Conservation (phyloP, 305 asterid species). For the Fraxinus paxiana region DNA sequence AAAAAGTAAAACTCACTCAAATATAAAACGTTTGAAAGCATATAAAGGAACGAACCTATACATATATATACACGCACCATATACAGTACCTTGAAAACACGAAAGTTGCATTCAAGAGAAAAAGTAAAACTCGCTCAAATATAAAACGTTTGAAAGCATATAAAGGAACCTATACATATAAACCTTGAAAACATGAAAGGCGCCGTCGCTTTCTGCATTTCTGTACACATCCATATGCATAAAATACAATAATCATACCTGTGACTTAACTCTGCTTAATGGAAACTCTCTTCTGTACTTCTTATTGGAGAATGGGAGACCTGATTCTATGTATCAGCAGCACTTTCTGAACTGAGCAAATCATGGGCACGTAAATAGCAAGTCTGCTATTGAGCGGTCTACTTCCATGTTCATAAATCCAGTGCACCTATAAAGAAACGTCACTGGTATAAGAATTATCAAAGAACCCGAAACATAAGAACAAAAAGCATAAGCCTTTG, state of each 20-base stretch:
- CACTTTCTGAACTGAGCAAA: constrained; percentile 25
- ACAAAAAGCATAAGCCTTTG: neutral
- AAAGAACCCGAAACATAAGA: neutral
- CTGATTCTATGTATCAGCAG: constrained; percentile 6
- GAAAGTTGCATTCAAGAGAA: neutral
- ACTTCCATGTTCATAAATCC: constrained; percentile 64
- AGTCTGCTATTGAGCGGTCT: constrained; percentile 84
- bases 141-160: neutral
- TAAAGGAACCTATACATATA: neutral
- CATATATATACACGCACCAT: neutral
- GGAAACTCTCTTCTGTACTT: constrained; percentile 19
- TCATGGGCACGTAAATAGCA: constrained; percentile 50
- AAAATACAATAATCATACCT: neutral
- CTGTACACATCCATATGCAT: neutral
- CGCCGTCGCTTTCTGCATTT: neutral
- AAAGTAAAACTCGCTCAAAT: neutral
- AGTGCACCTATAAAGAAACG: constrained; percentile 33
- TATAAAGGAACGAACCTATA: neutral
- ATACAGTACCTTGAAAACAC: neutral
- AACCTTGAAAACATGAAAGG: neutral
- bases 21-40: neutral
- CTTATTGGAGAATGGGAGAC: constrained; percentile 15
- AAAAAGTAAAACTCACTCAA: neutral
- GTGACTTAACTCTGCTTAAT: neutral
- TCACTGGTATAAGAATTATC: constrained; percentile 6